Conservation (phyloP, 202 grass and related monocot species). For the Schoenoplectus tabernaemontani region DNA sequence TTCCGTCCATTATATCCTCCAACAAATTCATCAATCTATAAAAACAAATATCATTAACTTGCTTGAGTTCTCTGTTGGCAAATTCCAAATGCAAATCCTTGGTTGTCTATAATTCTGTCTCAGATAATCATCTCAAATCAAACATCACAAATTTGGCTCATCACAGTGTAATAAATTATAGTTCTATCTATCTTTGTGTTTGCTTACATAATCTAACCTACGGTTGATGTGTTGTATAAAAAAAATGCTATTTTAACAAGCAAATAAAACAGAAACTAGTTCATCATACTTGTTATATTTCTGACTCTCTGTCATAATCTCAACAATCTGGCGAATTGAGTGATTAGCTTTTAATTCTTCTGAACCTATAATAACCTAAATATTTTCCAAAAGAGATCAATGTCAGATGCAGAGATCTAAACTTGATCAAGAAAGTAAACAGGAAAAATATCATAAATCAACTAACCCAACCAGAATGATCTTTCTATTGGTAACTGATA, state of each 20-base stretch:
- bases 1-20: conserved; percentile 96
- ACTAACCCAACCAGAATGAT: not conserved
- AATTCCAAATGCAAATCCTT: not conserved
- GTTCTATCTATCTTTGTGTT: not conserved
- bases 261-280: not conserved
- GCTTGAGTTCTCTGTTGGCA: not conserved
- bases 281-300: conserved; percentile 97
- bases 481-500: not conserved
- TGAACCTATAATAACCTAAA: conserved; percentile 85
- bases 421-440: not conserved
- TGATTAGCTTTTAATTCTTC: conserved; percentile 98
- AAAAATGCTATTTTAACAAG: not conserved
- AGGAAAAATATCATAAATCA: not conserved
- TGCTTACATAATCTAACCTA: not conserved
- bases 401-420: conserved; percentile 15
- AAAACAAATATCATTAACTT: conserved; percentile 8
- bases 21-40: conserved; percentile 86
- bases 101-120: not conserved
- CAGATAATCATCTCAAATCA: not conserved
- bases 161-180: not conserved
- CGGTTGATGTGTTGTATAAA: not conserved
- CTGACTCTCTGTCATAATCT: conserved; percentile 92
- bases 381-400: not conserved
- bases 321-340: conserved; percentile 83
- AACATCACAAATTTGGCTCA: not conserved